phyloP scores from a whole-genome alignment of 176 grass and related monocot genomes.

The Poa pratensis region DNA sequence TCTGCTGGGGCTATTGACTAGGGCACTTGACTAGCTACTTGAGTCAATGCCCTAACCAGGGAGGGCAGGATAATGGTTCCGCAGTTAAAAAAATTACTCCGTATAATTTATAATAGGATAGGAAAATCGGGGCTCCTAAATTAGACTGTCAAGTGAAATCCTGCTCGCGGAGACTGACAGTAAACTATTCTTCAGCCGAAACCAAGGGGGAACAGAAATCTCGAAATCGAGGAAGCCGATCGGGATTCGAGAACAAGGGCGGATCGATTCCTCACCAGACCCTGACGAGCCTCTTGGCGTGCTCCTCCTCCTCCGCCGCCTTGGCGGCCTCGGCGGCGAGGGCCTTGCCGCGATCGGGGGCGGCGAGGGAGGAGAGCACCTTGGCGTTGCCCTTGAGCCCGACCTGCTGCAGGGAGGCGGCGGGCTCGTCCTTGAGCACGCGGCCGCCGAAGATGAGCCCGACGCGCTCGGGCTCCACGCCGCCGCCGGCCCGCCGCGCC shows the following conservation, averaged over 20 bases:
- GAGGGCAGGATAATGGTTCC: neutral
- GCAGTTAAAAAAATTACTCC: neutral
- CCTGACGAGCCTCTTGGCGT: slow-evolving; percentile 57
- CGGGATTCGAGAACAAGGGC: neutral
- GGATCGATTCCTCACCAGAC: slow-evolving; percentile 56
- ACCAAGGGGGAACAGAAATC: slow-evolving; percentile 1
- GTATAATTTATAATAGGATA: neutral
- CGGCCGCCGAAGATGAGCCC: slow-evolving; percentile 91
- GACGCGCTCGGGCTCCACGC: slow-evolving; percentile 57
- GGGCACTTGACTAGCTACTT: neutral
- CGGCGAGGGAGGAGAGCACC: slow-evolving; percentile 68
- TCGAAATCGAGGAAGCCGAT: neutral
- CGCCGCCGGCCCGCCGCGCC: slow-evolving; percentile 59
- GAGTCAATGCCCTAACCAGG: slow-evolving; percentile 1
- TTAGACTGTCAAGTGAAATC: neutral
- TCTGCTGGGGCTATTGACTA: neutral
- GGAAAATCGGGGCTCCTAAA: neutral
- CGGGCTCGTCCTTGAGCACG: slow-evolving; percentile 66
- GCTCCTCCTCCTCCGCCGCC: slow-evolving; percentile 72
- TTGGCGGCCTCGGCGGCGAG: slow-evolving; percentile 59
- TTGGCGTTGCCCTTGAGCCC: slow-evolving; percentile 83
- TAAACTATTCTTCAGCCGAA: slow-evolving; percentile 18
- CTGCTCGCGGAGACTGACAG: neutral
- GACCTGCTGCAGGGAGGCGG: slow-evolving; percentile 46
- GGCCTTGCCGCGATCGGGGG: slow-evolving; percentile 61